Percentiles rank a stretch among this genome's conserved stretches.
phyloP scores from a whole-genome alignment of 495 filamentous ascomycete genomes.

The Daldinia caldariorum region DNA sequence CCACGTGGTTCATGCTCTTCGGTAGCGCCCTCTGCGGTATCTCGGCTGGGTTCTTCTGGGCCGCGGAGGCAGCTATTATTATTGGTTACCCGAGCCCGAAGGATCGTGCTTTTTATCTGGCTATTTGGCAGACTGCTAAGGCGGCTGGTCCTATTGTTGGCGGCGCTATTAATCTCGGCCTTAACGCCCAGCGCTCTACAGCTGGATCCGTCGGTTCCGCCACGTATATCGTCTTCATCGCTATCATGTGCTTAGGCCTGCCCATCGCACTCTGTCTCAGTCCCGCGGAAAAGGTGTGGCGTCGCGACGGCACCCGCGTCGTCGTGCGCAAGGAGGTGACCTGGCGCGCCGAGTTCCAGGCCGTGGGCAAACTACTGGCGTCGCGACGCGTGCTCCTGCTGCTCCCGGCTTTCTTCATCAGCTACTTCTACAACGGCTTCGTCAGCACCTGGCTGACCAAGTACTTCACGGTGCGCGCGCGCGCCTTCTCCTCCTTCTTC shows the following conservation, averaged over 20 bases:
- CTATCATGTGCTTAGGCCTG: constrained; percentile 41
- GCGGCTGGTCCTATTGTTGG: constrained; percentile 42
- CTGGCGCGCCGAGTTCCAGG: constrained; percentile 45
- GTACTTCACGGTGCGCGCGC: constrained; percentile 52
- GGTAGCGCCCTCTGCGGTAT: constrained; percentile 43
- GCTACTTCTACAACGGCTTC: constrained; percentile 53
- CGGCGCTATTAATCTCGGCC: constrained; percentile 42
- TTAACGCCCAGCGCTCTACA: constrained; percentile 36
- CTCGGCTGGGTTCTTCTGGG: constrained; percentile 45
- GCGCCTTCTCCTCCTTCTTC: constrained; percentile 47
- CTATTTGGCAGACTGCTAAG: constrained; percentile 51
- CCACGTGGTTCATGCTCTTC: constrained; percentile 42
- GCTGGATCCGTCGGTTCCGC: constrained; percentile 38
- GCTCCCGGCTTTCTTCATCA: constrained; percentile 50
- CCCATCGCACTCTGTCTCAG: constrained; percentile 41
- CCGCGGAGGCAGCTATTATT: constrained; percentile 43
- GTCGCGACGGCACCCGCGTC: constrained; percentile 38
- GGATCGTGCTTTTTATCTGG: constrained; percentile 39
- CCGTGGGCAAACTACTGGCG: constrained; percentile 37
- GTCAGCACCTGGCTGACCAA: constrained; percentile 46
- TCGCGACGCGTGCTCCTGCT: constrained; percentile 44
- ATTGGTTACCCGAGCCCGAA: constrained; percentile 42
- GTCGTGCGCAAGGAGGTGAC: constrained; percentile 44
- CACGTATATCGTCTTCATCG: constrained; percentile 44
- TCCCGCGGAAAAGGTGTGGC: constrained; percentile 41